A percentile compares a stretch with the other conserved stretches of the same genome.
Evolutionary conservation across 2,329 filamentous ascomycete genomes (phyloP).

Genomic region (Neopestalotiopsis sp.): DNA sequence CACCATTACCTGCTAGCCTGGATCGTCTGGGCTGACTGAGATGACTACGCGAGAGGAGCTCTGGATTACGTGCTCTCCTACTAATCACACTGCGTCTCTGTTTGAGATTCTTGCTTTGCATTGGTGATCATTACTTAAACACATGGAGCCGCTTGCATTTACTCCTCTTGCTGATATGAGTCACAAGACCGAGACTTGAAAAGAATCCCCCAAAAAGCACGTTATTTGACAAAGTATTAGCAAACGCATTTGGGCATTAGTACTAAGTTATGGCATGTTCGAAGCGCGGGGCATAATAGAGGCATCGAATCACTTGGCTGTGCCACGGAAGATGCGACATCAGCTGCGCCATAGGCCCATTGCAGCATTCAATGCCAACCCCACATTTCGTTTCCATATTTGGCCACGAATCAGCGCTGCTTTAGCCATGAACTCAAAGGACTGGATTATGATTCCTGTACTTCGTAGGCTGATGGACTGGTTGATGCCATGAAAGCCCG

Average conservation of each 20-base stretch:
- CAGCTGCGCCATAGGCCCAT: background rate
- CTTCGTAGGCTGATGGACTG: too few relatives aligned
- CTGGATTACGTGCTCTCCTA: conserved; percentile 11
- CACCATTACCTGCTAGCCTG: background rate
- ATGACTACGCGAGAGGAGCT: conserved; percentile 9
- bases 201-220: background rate
- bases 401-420: background rate
- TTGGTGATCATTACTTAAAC: conserved; percentile 11
- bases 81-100: background rate
- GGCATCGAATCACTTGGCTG: too few relatives aligned
- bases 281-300: background rate
- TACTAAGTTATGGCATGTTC: background rate
- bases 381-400: background rate
- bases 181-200: background rate
- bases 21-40: background rate
- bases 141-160: background rate
- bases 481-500: too few relatives aligned
- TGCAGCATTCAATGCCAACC: background rate
- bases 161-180: background rate
- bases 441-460: background rate
- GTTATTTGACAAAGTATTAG: background rate
- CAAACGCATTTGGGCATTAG: background rate
- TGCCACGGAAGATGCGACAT: background rate
- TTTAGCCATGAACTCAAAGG: background rate
- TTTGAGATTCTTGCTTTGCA: background rate